A percentile compares a stretch with the other conserved stretches of the same genome.
phyloP scores from a whole-genome alignment of 495 filamentous ascomycete species.

The Neurospora sp. region DNA sequence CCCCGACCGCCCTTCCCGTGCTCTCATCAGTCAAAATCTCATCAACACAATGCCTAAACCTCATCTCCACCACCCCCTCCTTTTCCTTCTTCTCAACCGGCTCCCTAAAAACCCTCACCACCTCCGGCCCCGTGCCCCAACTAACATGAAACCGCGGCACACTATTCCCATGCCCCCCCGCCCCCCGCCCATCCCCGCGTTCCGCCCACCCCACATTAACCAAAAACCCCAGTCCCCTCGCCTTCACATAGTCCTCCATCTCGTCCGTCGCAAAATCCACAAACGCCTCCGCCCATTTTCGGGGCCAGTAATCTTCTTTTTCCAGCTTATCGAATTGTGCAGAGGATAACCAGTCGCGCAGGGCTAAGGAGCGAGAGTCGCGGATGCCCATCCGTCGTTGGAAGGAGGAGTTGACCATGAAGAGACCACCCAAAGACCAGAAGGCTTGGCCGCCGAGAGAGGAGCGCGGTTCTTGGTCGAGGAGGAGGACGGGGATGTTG shows the following conservation, averaged over 20 bases:
- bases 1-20: conserved; percentile 33
- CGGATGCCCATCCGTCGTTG: conserved; percentile 41
- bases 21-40: conserved; percentile 35
- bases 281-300: conserved; percentile 43
- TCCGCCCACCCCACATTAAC: conserved; percentile 42
- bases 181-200: conserved; percentile 33
- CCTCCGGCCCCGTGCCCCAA: conserved; percentile 44
- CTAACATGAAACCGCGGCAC: conserved; percentile 42
- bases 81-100: conserved; percentile 35
- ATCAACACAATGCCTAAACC: conserved; percentile 39
- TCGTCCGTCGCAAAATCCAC: conserved; percentile 41
- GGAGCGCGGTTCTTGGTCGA: conserved; percentile 40
- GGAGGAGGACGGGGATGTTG: conserved; percentile 27
- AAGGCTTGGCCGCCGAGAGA: conserved; percentile 44
- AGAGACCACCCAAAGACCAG: conserved; percentile 45
- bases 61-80: conserved; percentile 38
- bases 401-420: conserved; percentile 38
- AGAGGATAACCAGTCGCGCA: conserved; percentile 41
- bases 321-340: conserved; percentile 38
- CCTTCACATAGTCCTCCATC: conserved; percentile 41
- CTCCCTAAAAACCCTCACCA: conserved; percentile 40
- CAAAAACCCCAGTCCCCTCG: conserved; percentile 32
- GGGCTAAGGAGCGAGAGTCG: conserved; percentile 36
- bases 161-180: conserved; percentile 42
- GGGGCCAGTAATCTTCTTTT: conserved; percentile 39